Conservation (phyloP, 768 basidiomycete genomes). For the Guyanaporus albipodus region DNA sequence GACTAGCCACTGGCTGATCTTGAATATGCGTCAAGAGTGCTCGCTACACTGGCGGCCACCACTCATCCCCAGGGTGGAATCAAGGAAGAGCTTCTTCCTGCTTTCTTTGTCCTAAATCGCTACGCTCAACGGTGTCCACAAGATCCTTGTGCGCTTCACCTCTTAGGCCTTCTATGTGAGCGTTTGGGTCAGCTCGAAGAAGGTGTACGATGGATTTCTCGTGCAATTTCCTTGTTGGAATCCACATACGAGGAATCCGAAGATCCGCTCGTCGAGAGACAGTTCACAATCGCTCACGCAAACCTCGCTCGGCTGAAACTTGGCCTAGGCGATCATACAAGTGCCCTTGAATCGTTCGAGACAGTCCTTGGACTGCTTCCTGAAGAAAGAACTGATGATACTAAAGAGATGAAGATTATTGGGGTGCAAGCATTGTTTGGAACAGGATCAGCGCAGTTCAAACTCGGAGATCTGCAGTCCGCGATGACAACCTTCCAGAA, state of each 20-base stretch:
- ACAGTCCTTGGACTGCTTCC: constrained; percentile 67
- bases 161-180: constrained; percentile 84
- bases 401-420: constrained; percentile 37
- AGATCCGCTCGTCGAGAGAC: constrained; percentile 68
- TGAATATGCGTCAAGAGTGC: constrained; percentile 62
- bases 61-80: constrained; percentile 18
- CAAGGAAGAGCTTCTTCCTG: constrained; percentile 56
- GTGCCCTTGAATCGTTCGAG: constrained; percentile 66
- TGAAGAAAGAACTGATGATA: constrained; percentile 39
- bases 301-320: constrained; percentile 78
- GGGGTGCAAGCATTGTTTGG: constrained; percentile 67
- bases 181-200: constrained; percentile 66
- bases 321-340: constrained; percentile 52
- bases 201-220: constrained; percentile 52
- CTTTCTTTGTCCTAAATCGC: constrained; percentile 78
- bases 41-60: constrained; percentile 36
- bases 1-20: constrained; percentile 77
- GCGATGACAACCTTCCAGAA: constrained; percentile 67
- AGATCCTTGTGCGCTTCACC: constrained; percentile 75
- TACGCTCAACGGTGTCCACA: constrained; percentile 64
- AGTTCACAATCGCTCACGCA: constrained; percentile 76
- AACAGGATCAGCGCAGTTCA: constrained; percentile 68
- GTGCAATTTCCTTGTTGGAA: constrained; percentile 74
- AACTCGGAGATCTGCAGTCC: constrained; percentile 53
- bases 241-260: constrained; percentile 85